Evolutionary conservation across 75 land plant species (phyloP).

Genomic region (Cupressus sempervirens): DNA sequence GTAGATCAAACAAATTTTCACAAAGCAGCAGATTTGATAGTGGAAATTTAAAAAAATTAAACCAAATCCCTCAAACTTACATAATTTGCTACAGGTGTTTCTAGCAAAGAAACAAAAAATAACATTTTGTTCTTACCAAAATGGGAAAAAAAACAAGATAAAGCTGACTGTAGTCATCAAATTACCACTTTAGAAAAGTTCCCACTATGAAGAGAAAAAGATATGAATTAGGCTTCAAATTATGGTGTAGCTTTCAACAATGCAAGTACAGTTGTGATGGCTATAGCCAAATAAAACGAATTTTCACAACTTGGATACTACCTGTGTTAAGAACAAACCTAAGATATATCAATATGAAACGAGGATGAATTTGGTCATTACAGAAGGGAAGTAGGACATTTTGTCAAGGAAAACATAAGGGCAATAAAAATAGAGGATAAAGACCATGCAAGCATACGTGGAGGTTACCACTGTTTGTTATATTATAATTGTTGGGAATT

Average conservation of each 20-base stretch:
- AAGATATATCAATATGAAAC: not conserved
- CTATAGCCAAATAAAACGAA: not conserved
- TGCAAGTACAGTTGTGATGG: not conserved
- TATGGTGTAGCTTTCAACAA: not conserved
- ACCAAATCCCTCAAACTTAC: not conserved
- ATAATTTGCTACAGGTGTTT: too few species aligned
- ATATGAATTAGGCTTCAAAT: not conserved
- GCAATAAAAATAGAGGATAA: not conserved
- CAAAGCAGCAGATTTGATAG: not conserved
- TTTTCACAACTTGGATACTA: not conserved
- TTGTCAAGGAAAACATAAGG: not conserved
- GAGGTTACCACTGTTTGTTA: not conserved
- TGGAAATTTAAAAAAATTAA: too few species aligned
- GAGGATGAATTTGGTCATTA: not conserved
- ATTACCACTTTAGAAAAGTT: not conserved
- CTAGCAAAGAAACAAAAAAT: not conserved
- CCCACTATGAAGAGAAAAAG: not conserved
- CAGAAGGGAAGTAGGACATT: not conserved
- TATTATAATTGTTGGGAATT: not conserved
- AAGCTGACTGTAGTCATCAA: not conserved
- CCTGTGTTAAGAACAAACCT: not conserved
- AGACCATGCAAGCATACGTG: not conserved
- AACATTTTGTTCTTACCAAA: not conserved
- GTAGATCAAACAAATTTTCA: not conserved
- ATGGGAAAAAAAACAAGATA: too few species aligned